Conservation (phyloP, 371 early-diverging fungal species). For the Mortierella sp. region DNA sequence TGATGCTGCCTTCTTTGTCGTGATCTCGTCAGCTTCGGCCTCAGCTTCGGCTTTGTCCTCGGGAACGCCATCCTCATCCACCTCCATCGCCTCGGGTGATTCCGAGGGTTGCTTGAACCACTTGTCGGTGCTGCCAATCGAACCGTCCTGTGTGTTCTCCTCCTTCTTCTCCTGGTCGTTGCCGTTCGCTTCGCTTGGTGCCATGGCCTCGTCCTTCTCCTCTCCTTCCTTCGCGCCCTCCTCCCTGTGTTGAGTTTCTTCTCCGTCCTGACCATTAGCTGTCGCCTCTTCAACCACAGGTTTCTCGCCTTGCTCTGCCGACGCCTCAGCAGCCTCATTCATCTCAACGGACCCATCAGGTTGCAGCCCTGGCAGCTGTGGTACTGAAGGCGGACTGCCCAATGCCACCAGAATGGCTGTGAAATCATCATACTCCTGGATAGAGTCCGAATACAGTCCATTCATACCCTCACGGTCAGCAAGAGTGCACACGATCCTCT, state of each 20-base stretch:
- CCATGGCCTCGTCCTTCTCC: neutral
- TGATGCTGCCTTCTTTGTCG: neutral
- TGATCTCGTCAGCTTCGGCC: neutral
- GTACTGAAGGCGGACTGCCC: slow-evolving; percentile 11
- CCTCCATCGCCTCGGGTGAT: slow-evolving; percentile 2
- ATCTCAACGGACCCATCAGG: neutral
- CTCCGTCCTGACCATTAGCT: neutral
- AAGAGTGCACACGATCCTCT: slow-evolving; percentile 45
- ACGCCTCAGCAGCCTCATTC: neutral
- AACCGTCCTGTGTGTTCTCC: neutral
- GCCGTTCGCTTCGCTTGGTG: neutral
- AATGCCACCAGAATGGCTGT: slow-evolving; percentile 57
- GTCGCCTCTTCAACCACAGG: neutral
- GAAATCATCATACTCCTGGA: slow-evolving; percentile 58
- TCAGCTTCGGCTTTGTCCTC: neutral
- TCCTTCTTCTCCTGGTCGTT: neutral
- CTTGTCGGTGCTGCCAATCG: neutral
- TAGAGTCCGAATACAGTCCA: slow-evolving; percentile 48
- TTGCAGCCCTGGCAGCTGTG: slow-evolving; percentile 1
- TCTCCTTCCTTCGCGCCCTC: neutral
- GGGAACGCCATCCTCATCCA: neutral
- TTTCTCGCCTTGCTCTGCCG: neutral
- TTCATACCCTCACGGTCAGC: slow-evolving; percentile 51
- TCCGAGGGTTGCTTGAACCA: neutral
- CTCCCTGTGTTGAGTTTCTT: neutral